These are phyloP conservation scores for Sporormia fimetaria DNA, from an alignment of 495 filamentous ascomycete genomes.

Conservation along the genomic window DNA sequence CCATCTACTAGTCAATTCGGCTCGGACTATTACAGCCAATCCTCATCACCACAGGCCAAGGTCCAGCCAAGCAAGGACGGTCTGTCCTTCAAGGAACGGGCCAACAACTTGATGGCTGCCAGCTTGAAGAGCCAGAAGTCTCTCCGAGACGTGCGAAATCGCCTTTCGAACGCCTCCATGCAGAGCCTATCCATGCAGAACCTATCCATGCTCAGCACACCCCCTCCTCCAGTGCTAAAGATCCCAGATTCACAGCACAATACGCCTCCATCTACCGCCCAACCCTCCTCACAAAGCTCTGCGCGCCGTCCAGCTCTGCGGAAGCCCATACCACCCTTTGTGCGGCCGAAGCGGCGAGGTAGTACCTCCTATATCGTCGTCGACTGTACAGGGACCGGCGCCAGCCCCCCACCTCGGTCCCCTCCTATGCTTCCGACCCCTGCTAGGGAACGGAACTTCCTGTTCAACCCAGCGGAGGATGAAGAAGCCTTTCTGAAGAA, in stretches of 20 bases:
- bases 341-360: too few relatives aligned
- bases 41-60: conserved; percentile 18
- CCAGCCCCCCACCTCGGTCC: neutral
- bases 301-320: too few relatives aligned
- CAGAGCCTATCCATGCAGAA: neutral
- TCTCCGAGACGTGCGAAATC: conserved; percentile 14
- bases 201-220: neutral
- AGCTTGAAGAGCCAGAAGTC: conserved; percentile 6
- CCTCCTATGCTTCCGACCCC: neutral
- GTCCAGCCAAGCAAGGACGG: conserved; percentile 7
- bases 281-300: neutral
- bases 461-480: conserved; percentile 16
- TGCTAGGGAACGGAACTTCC: conserved; percentile 2
- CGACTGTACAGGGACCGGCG: conserved; percentile 2
- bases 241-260: conserved; percentile 4
- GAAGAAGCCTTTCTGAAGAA: conserved; percentile 18
- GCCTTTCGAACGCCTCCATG: conserved; percentile 16
- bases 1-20: conserved; percentile 18
- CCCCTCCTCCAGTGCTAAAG: conserved; percentile 6
- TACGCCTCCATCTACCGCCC: neutral
- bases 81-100: conserved; percentile 3
- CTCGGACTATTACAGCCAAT: conserved; percentile 26
- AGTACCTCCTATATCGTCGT: too few relatives aligned
- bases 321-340: too few relatives aligned
- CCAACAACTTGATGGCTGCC: conserved; percentile 5